Conservation (phyloP, 306 rosid genomes). For the Inga laurina region DNA sequence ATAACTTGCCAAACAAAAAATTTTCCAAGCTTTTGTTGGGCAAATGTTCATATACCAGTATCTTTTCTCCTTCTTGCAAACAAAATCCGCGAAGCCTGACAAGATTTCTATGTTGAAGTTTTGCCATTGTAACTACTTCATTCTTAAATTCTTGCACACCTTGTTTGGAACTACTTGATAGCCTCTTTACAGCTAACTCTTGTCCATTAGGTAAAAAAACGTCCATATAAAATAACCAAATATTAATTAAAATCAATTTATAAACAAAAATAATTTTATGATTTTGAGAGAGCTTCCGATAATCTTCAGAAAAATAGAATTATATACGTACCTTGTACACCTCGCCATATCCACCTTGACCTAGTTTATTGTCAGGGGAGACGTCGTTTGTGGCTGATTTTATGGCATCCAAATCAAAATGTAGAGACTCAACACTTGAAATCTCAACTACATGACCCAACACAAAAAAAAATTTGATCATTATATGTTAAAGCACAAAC, state of each 20-base stretch:
- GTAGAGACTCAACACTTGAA: neutral
- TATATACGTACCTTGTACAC: neutral
- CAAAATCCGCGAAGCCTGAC: neutral
- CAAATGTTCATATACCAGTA: neutral
- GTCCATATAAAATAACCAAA: neutral
- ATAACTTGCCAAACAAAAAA: neutral
- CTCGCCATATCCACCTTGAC: neutral
- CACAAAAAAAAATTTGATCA: neutral
- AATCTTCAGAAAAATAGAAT: neutral
- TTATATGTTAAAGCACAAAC: no score
- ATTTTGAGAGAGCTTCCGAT: neutral
- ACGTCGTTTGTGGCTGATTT: neutral
- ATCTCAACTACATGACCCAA: neutral
- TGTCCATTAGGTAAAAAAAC: neutral
- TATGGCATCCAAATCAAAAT: neutral
- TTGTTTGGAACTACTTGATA: constrained; percentile 34
- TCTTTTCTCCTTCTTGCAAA: neutral
- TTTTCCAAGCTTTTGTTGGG: neutral
- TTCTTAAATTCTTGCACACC: constrained; percentile 39
- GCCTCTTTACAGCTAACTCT: constrained; percentile 45
- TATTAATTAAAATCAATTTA: neutral
- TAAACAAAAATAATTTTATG: neutral
- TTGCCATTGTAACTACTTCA: constrained; percentile 34
- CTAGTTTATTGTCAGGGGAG: neutral
- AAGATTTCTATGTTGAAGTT: neutral